A percentile compares a stretch with the other conserved stretches of the same genome.
Evolutionary conservation across 2,329 filamentous ascomycete genomes (phyloP).

Genomic region (Hymenoscyphus repandus): DNA sequence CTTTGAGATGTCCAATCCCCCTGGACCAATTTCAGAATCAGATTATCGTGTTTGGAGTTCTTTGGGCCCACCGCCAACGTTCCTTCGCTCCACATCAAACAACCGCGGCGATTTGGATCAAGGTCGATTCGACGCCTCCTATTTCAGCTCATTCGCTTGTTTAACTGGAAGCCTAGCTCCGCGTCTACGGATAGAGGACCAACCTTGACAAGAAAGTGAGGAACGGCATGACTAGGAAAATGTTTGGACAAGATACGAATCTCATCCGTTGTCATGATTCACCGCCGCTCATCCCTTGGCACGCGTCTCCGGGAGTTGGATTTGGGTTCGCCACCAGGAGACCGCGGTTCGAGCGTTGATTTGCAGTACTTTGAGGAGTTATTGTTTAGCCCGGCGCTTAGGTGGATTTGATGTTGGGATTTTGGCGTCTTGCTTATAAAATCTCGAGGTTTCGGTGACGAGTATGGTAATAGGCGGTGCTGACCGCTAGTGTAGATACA

Average conservation of each 20-base stretch:
- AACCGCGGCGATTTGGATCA: background rate
- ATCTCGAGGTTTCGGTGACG: slow-evolving; percentile 5
- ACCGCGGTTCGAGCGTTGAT: too few species aligned
- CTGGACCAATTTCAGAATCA: background rate
- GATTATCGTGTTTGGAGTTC: too few species aligned
- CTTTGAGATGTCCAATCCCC: background rate
- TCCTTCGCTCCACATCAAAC: background rate
- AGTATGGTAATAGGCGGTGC: slow-evolving; percentile 3
- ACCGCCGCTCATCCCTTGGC: too few species aligned
- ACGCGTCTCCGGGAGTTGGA: background rate
- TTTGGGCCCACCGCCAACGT: too few species aligned
- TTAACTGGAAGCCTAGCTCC: background rate
- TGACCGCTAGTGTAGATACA: slow-evolving; percentile 4
- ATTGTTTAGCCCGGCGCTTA: background rate
- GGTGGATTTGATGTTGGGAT: background rate
- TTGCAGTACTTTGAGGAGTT: too few species aligned
- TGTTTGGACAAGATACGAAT: background rate
- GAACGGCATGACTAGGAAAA: too few species aligned
- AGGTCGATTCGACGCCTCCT: too few species aligned
- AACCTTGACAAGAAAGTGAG: too few species aligned
- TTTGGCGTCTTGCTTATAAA: too few species aligned
- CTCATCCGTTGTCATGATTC: too few species aligned
- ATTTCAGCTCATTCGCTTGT: background rate
- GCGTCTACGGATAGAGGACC: too few species aligned
- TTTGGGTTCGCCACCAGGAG: background rate